Base-by-base conservation (phyloP, 2,329 filamentous ascomycete species). In the Ilyonectria sp. region DNA sequence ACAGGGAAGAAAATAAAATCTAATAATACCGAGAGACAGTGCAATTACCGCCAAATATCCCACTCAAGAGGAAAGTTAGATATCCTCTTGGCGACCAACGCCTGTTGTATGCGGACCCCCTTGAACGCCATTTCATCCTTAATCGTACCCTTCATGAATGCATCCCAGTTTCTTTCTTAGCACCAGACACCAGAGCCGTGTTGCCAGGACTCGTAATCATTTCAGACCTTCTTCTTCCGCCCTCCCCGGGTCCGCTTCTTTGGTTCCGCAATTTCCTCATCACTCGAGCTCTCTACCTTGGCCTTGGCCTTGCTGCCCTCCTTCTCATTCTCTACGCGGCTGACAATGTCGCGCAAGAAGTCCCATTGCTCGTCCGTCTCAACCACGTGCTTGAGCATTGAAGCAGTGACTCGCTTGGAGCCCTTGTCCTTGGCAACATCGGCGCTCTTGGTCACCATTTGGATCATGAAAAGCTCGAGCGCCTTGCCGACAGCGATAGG, bases 391-490 rank as follows among this genome's bases (percentile, higher is more conserved):
- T 98, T 98, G 72, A 99, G 87, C 87, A 98, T 97, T 63, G 91
- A 87, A 2, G 95, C 94, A 17, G 94, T 94, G 72, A 99, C 93
- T 71, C 95, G 90, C 83, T 97, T 98, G 0, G 94, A 95, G 70
- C 92, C 93, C 79, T 93, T 94, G 68, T 92, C 89, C 73, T 89
- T 90, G 57, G 96, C 95, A 73, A 97, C 91, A 59, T 92, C 90
- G 54, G 96, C 94, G 64, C 95, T 94, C 79, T 95, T 95, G 31
- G 91, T 91, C 69, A 98, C 95, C 63, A 99, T 87, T 47, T 94
- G 92, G 70, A 98, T 94, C 96, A 99, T 99, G 80, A 99, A 99
- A 9, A 99, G 87, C 83, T 99, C 96, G 7, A 99, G 87, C 17
- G 96, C 96, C 85, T 98, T 98, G 73, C 94, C 94, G 50, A 98